Conservation (phyloP, 306 rosid genomes). For the Hippophae tibetana region DNA sequence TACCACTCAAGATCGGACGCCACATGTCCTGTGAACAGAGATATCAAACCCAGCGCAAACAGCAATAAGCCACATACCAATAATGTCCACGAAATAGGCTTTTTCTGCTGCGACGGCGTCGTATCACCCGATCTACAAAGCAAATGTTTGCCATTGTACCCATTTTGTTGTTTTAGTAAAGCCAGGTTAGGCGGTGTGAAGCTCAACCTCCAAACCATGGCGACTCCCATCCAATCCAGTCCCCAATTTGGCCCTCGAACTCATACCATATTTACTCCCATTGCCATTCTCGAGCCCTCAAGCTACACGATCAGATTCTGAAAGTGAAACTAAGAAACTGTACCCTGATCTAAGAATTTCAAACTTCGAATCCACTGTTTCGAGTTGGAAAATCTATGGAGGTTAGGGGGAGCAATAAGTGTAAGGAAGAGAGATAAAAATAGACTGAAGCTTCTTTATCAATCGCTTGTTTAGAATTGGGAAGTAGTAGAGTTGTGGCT, state of each 20-base stretch:
- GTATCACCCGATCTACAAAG: constrained; percentile 43
- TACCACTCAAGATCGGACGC: constrained; percentile 96
- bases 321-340: no score
- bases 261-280: no score
- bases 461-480: no score
- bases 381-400: no score
- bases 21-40: constrained; percentile 83
- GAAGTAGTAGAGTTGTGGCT: no score
- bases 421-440: no score
- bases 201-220: constrained; percentile 19
- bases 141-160: constrained; percentile 26
- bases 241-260: constrained; percentile 14
- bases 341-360: no score
- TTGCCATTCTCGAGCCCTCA: no score
- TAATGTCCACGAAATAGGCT: constrained; percentile 50
- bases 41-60: constrained; percentile 71
- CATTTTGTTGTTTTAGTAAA: constrained; percentile 20
- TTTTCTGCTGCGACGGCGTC: constrained; percentile 29
- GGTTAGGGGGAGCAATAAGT: no score
- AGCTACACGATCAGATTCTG: background rate
- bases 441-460: no score
- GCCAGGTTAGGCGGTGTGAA: no score
- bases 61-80: constrained; percentile 69
- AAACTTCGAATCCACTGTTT: no score
- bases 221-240: constrained; percentile 46